Base-by-base conservation (phyloP, 106 monocot species). In the Phalaenopsis aphrodite region DNA sequence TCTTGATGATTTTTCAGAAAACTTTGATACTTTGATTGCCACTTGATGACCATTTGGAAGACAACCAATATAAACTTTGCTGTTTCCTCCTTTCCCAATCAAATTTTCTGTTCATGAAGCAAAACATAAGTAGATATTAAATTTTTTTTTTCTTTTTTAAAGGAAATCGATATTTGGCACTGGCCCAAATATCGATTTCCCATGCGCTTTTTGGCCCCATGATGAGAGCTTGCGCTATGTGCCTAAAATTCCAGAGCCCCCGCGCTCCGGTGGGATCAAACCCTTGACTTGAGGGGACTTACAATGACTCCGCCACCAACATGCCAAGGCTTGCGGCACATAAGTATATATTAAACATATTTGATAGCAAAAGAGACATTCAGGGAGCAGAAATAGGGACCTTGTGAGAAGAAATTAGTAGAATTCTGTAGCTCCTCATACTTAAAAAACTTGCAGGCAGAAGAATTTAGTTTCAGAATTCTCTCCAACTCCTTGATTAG, bases 31-130 rank as follows among this genome's bases (percentile, higher is more conserved):
- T 77, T 96, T 96, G 41, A 96, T 86, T 8, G 93, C 96, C 18
- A 88, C 84, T 78, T 81, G 55, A 48, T 87, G 75, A 12, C 85
- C 93, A 84, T 84, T 79, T 18, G 82, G 61, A 47, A 93, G 91
- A 49, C 84, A 75, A 49, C 96, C 93, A 64, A 75, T 88, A 85
- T 91, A 93, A 11, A 96, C 96, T 73, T 76, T 55, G 79, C 96
- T 87, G 65, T 66, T 85, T 12, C 93, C 96, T 81, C 96, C 96
- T 72, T 90, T 89, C 39, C 96, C 96, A 76, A 93, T 96, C 88
- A 93, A 87, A 78, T 91, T 88, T 18, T 88, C 96, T 95, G 86
- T 80, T 83, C 42, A 69, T 39, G 12, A 43, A 74, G 21, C 37
- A 8, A 74, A 42, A 36, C 30, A 19, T 19, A 42, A 5, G 74